Percentiles rank a stretch among this genome's conserved stretches.
Evolutionary conservation across 208 protist species (phyloP).

Genomic region (Acanthamoeba lenticulata): DNA sequence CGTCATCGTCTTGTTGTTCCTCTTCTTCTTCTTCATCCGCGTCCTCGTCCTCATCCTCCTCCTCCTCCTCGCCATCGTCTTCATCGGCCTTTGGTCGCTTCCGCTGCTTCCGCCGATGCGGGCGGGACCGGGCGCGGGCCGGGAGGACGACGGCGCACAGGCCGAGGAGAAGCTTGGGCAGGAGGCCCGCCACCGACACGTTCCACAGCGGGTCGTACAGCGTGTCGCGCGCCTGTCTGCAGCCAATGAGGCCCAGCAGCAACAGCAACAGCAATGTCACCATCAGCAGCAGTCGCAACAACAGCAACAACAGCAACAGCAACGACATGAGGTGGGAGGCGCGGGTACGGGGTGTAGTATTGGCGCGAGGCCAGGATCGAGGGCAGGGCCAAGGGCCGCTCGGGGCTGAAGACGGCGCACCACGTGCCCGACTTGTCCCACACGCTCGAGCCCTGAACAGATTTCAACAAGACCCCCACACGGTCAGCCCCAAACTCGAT

Average conservation of each 20-base stretch:
- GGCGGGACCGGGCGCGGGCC: background rate
- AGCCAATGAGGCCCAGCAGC: background rate
- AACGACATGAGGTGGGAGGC: background rate
- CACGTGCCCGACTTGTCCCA: background rate
- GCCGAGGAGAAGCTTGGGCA: background rate
- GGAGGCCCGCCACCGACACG: background rate
- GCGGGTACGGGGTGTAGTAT: background rate
- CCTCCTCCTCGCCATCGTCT: too few species aligned
- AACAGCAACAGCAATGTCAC: background rate
- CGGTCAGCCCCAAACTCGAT: too few species aligned
- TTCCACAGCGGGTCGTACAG: background rate
- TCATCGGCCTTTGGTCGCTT: too few species aligned
- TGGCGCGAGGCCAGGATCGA: background rate
- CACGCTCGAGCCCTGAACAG: background rate
- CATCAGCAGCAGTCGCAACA: background rate
- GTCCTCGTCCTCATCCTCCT: too few species aligned
- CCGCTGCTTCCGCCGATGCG: too few species aligned
- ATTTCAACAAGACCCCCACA: too few species aligned
- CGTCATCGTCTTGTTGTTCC: too few species aligned
- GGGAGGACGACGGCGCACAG: background rate
- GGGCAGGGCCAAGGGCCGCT: background rate
- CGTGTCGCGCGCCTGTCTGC: background rate
- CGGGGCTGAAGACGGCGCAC: background rate
- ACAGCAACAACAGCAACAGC: too few species aligned
- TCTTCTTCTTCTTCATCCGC: too few species aligned